phyloP scores from a whole-genome alignment of 257 asterid genomes.

The Plantago major region DNA sequence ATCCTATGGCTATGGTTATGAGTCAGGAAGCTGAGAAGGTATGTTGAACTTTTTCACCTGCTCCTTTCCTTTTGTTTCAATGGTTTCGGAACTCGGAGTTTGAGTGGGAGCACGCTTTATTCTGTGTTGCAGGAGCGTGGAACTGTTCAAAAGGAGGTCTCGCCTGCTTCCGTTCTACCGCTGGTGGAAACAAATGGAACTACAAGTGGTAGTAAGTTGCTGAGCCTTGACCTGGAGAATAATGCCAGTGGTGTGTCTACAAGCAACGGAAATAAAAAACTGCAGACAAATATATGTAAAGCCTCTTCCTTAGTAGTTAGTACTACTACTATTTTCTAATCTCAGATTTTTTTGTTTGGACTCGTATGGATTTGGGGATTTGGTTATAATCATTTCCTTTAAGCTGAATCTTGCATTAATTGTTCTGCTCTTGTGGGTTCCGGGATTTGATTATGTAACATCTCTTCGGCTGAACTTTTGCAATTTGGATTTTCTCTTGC shows the following conservation, averaged over 20 bases:
- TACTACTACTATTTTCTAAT: no score
- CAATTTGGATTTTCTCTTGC: constrained; percentile 21
- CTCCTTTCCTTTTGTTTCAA: background rate
- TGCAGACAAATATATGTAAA: constrained; percentile 35
- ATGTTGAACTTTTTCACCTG: constrained; percentile 12
- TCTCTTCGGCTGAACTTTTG: constrained; percentile 2
- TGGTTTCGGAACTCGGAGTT: background rate
- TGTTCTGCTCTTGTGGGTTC: background rate
- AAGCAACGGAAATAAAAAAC: constrained; percentile 22
- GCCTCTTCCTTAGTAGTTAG: background rate
- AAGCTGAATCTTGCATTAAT: no score
- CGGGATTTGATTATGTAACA: background rate
- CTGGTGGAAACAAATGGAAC: constrained; percentile 22
- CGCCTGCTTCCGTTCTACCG: constrained; percentile 10
- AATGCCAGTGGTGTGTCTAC: constrained; percentile 14
- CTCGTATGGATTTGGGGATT: no score
- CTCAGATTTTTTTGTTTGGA: no score
- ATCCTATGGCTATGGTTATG: constrained; percentile 11
- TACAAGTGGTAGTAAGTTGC: constrained; percentile 11
- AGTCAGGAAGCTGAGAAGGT: constrained; percentile 28
- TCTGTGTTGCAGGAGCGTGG: constrained; percentile 32
- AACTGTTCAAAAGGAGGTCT: constrained; percentile 15
- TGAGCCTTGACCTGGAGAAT: constrained; percentile 30
- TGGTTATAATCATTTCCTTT: constrained; percentile 10
- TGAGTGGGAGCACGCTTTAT: no score